Percentiles rank a stretch among this genome's conserved stretches.
phyloP scores from a whole-genome alignment of 768 basidiomycete species.

The Pholiota conissans region DNA sequence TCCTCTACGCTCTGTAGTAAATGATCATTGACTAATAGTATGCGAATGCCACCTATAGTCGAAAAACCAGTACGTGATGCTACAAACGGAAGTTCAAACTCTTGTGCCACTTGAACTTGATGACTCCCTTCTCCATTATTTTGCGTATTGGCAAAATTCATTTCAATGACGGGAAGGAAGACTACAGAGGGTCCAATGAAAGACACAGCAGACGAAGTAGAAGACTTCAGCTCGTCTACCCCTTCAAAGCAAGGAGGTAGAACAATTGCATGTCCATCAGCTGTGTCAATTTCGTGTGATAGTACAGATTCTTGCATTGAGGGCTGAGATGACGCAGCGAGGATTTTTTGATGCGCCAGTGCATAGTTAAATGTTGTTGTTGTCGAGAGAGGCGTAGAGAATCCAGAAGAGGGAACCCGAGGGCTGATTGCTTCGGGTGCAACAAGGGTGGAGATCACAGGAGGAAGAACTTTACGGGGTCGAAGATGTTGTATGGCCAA shows the following conservation, averaged over 20 bases:
- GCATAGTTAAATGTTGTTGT: constrained; percentile 51
- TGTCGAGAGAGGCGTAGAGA: constrained; percentile 51
- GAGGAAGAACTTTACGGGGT: constrained; percentile 32
- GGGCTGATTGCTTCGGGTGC: constrained; percentile 29
- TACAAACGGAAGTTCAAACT: constrained; percentile 66
- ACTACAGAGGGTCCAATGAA: constrained; percentile 54
- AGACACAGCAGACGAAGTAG: constrained; percentile 31
- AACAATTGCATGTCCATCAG: constrained; percentile 9
- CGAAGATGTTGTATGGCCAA: constrained; percentile 71
- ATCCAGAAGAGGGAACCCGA: constrained; percentile 46
- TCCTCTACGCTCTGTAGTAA: constrained; percentile 34
- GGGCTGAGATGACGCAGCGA: constrained; percentile 40
- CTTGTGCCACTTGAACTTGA: constrained; percentile 43
- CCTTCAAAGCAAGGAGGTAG: constrained; percentile 47
- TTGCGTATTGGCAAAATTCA: constrained; percentile 22
- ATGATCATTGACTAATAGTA: constrained; percentile 62
- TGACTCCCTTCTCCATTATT: constrained; percentile 17
- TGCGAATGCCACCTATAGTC: constrained; percentile 68
- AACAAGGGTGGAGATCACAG: constrained; percentile 18
- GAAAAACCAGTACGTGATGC: constrained; percentile 60
- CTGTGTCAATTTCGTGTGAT: constrained; percentile 17
- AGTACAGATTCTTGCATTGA: constrained; percentile 24
- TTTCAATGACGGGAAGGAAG: constrained; percentile 43
- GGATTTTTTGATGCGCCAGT: constrained; percentile 50
- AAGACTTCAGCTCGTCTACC: constrained; percentile 31